Evolutionary conservation across 2,329 filamentous ascomycete species (phyloP), one percentile per base, ranked within the genome.

Genomic region (Trichoderma hamatum): DNA sequence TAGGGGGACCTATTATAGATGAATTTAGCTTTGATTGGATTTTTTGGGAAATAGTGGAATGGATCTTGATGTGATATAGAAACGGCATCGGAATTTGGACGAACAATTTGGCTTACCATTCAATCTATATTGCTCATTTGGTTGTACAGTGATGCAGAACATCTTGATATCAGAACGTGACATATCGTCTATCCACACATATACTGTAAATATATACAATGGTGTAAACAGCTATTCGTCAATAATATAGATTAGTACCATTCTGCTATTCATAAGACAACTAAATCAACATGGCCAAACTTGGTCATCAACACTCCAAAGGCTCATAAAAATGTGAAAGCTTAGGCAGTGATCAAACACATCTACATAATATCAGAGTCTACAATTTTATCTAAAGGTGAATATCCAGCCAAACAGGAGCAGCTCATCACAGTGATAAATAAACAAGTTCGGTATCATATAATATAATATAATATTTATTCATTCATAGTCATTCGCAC

Each of bases 321-420:
- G 10, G 7, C 19, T n/a, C 2, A 19, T 19, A n/a, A n/a, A n/a
- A 21, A 21, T 21, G 3, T 19, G 43, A 46, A 11, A 46, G 9
- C 39, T 46, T 16, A 9, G 9, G n/a, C 9, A 46, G 16, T 2
- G 1, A 24, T 0, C 26, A n/a, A 7, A 32, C 16, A 7, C 1
- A 7, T 9, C 16, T 1, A 11, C 7, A 7, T 3, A 0, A 3
- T 21, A 26, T 14, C 19, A 0, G 16, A 16, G 11, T 10, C 36
- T 30, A 30, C 13, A 3, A 1, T 24, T 16, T 14, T 11, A 21
- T 32, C 13, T 7, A 21, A 16, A 16, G 14, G 3, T 19, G 16
- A 21, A n/a, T 9, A 19, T n/a, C 2, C 6, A n/a, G 39, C 30
- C 34, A 28, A 39, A 26, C 3, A 5, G 9, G n/a, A 21, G 11